phyloP scores from a whole-genome alignment of 768 basidiomycete species.

The Suillus decipiens region DNA sequence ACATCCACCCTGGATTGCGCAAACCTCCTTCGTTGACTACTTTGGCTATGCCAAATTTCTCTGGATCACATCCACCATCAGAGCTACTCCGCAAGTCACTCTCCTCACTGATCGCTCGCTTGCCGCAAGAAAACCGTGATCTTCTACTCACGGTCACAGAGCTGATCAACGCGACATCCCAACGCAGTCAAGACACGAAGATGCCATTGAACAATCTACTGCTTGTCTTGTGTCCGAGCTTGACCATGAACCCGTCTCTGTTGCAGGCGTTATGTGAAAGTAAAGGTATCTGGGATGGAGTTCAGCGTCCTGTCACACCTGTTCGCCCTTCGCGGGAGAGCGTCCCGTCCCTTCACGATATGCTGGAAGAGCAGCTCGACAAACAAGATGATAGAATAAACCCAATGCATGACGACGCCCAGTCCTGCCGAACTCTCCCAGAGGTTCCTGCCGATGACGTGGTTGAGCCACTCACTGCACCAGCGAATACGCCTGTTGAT shows the following conservation, averaged over 20 bases:
- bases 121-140: slow-evolving; percentile 83
- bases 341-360: slow-evolving; percentile 4
- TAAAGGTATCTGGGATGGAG: slow-evolving; percentile 61
- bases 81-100: slow-evolving; percentile 57
- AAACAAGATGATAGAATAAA: slow-evolving; percentile 14
- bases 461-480: neutral
- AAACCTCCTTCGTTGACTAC: slow-evolving; percentile 83
- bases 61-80: slow-evolving; percentile 62
- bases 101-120: slow-evolving; percentile 58
- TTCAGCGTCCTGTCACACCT: slow-evolving; percentile 6
- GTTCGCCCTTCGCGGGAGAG: slow-evolving; percentile 7
- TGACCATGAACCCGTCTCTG: slow-evolving; percentile 76
- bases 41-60: slow-evolving; percentile 70
- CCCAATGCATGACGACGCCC: slow-evolving; percentile 13
- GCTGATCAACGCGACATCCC: slow-evolving; percentile 75
- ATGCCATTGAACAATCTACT: slow-evolving; percentile 92
- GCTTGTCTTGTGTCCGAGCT: slow-evolving; percentile 84
- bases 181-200: slow-evolving; percentile 70
- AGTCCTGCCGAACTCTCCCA: slow-evolving; percentile 27
- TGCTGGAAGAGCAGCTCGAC: slow-evolving; percentile 3
- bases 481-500: slow-evolving; percentile 10
- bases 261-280: slow-evolving; percentile 74
- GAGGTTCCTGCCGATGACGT: slow-evolving; percentile 23
- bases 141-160: slow-evolving; percentile 81
- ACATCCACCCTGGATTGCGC: slow-evolving; percentile 46